Evolutionary conservation across 805 yeast species (phyloP).

Genomic region (Lipomyces spencermartinsiae): DNA sequence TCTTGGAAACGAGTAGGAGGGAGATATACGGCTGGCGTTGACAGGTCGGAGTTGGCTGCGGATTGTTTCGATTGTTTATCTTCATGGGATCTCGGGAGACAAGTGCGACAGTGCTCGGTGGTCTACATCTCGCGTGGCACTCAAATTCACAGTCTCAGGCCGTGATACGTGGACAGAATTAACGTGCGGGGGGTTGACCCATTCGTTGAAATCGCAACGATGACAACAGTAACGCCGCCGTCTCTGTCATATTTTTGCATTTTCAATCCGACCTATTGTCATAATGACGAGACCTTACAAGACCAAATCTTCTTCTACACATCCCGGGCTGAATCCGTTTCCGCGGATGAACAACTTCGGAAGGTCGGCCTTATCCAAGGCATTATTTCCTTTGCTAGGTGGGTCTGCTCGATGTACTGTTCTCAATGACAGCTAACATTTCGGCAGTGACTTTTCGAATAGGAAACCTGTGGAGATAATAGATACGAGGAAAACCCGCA

Average conservation of each 20-base stretch:
- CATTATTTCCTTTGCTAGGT: slow-evolving; percentile 37
- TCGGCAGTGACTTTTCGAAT: slow-evolving; percentile 33
- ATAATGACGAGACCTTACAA: slow-evolving; percentile 31
- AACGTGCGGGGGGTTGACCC: not conserved
- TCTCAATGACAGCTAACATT: not conserved
- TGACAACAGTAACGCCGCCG: slow-evolving; percentile 35
- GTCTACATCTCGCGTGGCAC: not conserved
- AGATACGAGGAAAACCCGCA: slow-evolving; percentile 37
- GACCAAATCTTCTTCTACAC: slow-evolving; percentile 36
- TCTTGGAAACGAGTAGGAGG: not conserved
- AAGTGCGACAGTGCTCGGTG: not conserved
- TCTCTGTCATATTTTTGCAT: slow-evolving; percentile 36
- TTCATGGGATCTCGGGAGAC: not conserved
- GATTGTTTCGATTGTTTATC: too few species aligned
- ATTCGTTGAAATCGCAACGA: not conserved
- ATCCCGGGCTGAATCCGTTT: slow-evolving; percentile 29
- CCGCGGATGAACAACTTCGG: slow-evolving; percentile 35
- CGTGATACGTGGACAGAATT: not conserved
- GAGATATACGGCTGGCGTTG: too few species aligned
- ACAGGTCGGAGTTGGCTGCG: not conserved
- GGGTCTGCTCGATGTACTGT: not conserved
- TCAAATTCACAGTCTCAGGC: not conserved
- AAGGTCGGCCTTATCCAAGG: slow-evolving; percentile 38
- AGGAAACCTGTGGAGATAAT: slow-evolving; percentile 36
- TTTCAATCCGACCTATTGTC: slow-evolving; percentile 30